These are phyloP conservation scores for Flueggea neowawraea DNA, from an alignment of 441 rosid species.

Conservation along the genomic window DNA sequence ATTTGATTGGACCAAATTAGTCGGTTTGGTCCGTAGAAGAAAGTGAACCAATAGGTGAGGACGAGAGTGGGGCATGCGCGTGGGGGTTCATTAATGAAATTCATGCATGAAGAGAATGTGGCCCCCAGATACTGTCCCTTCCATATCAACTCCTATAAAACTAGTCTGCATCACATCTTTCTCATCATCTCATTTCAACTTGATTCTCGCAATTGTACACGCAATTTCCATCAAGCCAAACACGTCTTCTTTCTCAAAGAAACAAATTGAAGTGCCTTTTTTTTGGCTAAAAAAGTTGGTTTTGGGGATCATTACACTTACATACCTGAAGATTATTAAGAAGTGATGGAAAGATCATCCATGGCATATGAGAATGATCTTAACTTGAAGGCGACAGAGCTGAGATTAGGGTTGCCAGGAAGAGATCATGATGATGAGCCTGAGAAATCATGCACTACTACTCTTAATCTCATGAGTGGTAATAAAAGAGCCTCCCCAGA, in stretches of 20 bases:
- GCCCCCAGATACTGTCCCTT: slow-evolving; percentile 16
- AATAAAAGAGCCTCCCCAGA: slow-evolving; percentile 54
- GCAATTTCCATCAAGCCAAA: too few relatives aligned
- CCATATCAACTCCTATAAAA: slow-evolving; percentile 32
- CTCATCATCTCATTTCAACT: slow-evolving; percentile 13
- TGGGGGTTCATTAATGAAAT: slow-evolving; percentile 22
- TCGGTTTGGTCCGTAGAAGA: background rate
- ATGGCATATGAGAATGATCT: slow-evolving; percentile 41
- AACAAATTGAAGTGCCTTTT: too few relatives aligned
- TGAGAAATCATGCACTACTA: slow-evolving; percentile 16
- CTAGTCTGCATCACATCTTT: slow-evolving; percentile 16
- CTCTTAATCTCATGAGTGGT: slow-evolving; percentile 20
- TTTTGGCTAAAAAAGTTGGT: too few relatives aligned
- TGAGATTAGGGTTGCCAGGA: slow-evolving; percentile 78
- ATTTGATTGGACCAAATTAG: background rate
- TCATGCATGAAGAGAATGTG: slow-evolving; percentile 32
- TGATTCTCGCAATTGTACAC: background rate
- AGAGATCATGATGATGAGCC: slow-evolving; percentile 32
- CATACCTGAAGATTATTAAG: background rate
- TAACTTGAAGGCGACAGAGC: slow-evolving; percentile 82
- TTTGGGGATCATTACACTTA: too few relatives aligned
- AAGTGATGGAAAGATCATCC: background rate
- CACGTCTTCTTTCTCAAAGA: too few relatives aligned
- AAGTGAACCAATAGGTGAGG: too few relatives aligned
- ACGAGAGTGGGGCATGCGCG: slow-evolving; percentile 14